phyloP scores from a whole-genome alignment of 139 green algal species.

The Asterochloris sp. region DNA sequence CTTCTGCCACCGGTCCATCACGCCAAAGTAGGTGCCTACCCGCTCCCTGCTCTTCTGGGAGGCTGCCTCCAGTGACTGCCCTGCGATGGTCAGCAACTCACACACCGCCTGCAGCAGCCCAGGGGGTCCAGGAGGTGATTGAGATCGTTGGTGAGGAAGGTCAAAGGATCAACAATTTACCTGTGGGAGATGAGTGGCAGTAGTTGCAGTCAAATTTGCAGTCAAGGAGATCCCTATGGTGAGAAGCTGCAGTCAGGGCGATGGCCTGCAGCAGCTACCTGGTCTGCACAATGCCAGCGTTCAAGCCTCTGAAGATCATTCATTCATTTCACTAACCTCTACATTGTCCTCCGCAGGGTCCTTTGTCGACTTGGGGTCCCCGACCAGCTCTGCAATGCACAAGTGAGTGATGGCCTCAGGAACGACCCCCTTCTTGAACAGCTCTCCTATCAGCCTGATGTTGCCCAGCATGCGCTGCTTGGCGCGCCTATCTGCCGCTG shows the following conservation, averaged over 20 bases:
- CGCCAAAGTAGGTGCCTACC: constrained; percentile 41
- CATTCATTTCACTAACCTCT: constrained; percentile 53
- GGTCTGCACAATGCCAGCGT: no score
- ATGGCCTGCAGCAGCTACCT: no score
- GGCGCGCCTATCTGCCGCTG: constrained; percentile 54
- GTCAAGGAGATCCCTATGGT: background rate
- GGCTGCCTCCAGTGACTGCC: constrained; percentile 53
- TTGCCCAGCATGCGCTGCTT: constrained; percentile 92
- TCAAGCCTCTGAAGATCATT: background rate
- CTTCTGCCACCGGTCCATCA: constrained; percentile 41
- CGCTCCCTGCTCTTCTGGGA: constrained; percentile 28
- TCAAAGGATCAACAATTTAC: background rate
- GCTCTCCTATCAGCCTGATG: constrained; percentile 95
- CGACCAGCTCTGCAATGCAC: constrained; percentile 83
- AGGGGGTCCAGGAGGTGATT: background rate
- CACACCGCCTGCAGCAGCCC: constrained; percentile 63
- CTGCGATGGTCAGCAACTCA: constrained; percentile 80
- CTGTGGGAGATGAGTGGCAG: no score
- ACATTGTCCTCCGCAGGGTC: constrained; percentile 83
- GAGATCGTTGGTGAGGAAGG: background rate
- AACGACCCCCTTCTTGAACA: constrained; percentile 92
- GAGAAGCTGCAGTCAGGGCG: no score
- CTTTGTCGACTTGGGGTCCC: constrained; percentile 30
- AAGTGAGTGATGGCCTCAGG: constrained; percentile 92
- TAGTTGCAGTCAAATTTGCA: background rate